Evolutionary conservation across 2,329 filamentous ascomycete species (phyloP), one percentile per base, ranked within the genome.

Genomic region (Curvularia sp.): DNA sequence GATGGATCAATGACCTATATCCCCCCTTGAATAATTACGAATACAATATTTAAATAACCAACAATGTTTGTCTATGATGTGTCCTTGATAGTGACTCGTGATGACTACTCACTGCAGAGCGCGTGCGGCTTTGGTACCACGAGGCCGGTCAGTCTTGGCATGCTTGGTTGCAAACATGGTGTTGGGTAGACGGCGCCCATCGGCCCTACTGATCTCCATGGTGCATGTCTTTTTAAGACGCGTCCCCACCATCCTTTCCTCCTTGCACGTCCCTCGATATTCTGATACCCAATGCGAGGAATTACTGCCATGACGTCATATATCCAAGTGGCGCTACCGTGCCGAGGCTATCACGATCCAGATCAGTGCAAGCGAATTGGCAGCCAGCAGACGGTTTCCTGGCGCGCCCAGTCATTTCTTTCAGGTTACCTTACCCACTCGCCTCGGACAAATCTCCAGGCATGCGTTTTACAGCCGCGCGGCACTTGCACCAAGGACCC

Each of bases 1-100:
- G 58, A 63, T 50, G 52, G 46, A 60, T 55, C 38, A 58, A 68
- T 55, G 64, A 58, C 53, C 39, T 52, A 41, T 42, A 49, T 53
- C 30, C 46, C 32, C 47, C 57, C 53, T 49, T 59, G 48, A 38
- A 61, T 68, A 66, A 64, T 60, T 50, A 66, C 50, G 60, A 66
- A 68, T 60, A 56, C 53, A 61, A 25, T 53, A 3, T 28, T 41
- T 59, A 53, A 52, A 53, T 27, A 7, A 30, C n/a, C n/a, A n/a
- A n/a, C n/a, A n/a, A n/a, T n/a, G n/a, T n/a, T n/a, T n/a, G n/a
- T n/a, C n/a, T n/a, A n/a, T n/a, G n/a, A n/a, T n/a, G n/a, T n/a
- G n/a, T n/a, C n/a, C n/a, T n/a, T n/a, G n/a, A n/a, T n/a, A n/a
- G n/a, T n/a, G n/a, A n/a, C 10, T n/a, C 15, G 21, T 30, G 18